phyloP scores from a whole-genome alignment of 2,329 filamentous ascomycete species.

The Diaporthe ilicicola region DNA sequence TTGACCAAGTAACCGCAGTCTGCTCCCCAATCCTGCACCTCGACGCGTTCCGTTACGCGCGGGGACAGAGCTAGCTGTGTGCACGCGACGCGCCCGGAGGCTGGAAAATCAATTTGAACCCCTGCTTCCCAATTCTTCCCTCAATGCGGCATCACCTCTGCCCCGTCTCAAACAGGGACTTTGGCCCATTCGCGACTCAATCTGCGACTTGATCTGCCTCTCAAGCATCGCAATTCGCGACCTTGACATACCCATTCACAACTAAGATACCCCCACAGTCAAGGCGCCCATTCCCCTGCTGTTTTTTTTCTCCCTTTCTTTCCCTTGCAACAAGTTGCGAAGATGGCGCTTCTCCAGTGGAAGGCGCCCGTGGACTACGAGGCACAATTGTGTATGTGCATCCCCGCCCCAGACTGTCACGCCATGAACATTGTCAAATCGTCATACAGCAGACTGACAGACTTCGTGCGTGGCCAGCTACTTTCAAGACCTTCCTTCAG shows the following conservation, averaged over 20 bases:
- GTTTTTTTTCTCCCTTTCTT: background rate
- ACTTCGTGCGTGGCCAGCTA: constrained; percentile 55
- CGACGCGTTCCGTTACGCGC: constrained; percentile 12
- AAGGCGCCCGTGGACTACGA: constrained; percentile 85
- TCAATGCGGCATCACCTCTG: constrained; percentile 17
- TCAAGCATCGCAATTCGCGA: background rate
- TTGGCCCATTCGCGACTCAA: constrained; percentile 5
- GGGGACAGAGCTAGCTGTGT: background rate
- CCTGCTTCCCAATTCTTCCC: constrained; percentile 20
- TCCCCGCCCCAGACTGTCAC: constrained; percentile 21
- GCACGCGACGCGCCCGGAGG: constrained; percentile 20
- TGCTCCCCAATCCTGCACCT: background rate
- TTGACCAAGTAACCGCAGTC: background rate
- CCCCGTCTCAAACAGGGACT: constrained; percentile 1
- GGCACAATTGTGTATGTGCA: constrained; percentile 77
- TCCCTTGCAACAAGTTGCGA: constrained; percentile 33
- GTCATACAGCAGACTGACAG: constrained; percentile 6
- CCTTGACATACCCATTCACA: background rate
- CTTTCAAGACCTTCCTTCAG: constrained; percentile 87
- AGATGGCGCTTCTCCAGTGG: constrained; percentile 87
- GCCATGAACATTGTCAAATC: too few species aligned
- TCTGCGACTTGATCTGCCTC: background rate
- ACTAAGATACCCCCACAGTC: background rate
- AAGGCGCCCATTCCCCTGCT: background rate
- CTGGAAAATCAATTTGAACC: constrained; percentile 25